Conservation (phyloP, 2,329 filamentous ascomycete genomes). For the Lachnellula subtilissima region DNA sequence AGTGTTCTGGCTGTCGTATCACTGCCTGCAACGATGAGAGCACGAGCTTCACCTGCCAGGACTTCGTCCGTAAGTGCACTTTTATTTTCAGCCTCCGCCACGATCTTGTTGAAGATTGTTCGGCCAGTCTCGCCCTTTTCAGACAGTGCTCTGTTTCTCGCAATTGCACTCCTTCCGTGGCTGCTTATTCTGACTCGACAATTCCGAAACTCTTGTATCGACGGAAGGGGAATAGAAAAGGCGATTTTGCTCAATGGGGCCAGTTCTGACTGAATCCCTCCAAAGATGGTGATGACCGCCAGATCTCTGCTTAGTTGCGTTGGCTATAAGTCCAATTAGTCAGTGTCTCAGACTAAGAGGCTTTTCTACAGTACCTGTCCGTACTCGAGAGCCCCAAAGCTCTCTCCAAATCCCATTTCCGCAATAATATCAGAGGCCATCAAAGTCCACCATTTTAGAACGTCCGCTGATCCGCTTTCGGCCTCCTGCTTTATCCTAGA, state of each 20-base stretch:
- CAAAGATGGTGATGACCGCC: conserved; percentile 24
- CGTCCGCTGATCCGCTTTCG: conserved; percentile 35
- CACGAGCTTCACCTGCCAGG: conserved; percentile 5
- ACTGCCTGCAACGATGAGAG: conserved; percentile 34
- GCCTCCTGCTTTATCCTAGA: conserved; percentile 40
- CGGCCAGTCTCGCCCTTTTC: neutral
- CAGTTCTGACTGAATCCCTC: conserved; percentile 28
- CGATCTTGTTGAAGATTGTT: conserved; percentile 1
- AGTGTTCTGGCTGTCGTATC: conserved; percentile 39
- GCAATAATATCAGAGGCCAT: conserved; percentile 51
- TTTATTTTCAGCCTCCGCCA: conserved; percentile 2
- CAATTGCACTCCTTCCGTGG: conserved; percentile 1
- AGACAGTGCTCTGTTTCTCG: neutral
- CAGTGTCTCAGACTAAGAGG: neutral
- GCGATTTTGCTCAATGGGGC: conserved; percentile 25
- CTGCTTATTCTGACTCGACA: neutral
- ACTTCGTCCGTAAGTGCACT: neutral
- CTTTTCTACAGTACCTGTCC: conserved; percentile 37
- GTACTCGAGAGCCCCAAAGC: conserved; percentile 47
- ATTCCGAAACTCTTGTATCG: neutral
- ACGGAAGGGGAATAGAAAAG: conserved; percentile 21
- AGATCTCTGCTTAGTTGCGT: conserved; percentile 36
- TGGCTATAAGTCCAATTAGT: neutral
- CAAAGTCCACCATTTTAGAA: conserved; percentile 51
- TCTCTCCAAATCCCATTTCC: conserved; percentile 51